These are phyloP conservation scores for Spongiforma sp. DNA, from an alignment of 1,284 basidiomycete species.

Conservation along the genomic window DNA sequence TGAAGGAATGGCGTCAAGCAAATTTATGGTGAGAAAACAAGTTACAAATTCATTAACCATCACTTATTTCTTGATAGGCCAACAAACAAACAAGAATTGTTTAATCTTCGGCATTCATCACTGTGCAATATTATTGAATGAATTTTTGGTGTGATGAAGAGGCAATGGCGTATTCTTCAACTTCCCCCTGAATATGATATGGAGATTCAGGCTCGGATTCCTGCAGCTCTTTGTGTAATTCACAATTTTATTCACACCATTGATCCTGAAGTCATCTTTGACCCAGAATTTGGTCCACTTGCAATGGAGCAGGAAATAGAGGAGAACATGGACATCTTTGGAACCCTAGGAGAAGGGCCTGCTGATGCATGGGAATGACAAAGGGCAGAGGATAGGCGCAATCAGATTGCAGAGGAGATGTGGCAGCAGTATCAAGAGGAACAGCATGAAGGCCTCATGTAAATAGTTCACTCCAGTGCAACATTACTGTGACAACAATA, in stretches of 20 bases:
- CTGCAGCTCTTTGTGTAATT: conserved; percentile 35
- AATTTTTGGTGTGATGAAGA: conserved; percentile 50
- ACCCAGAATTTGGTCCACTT: too few relatives aligned
- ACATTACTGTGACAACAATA: too few relatives aligned
- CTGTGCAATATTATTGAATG: conserved; percentile 46
- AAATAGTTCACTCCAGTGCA: too few relatives aligned
- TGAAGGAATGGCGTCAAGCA: not conserved
- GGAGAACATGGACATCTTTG: not conserved
- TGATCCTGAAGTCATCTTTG: too few relatives aligned
- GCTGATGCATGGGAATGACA: not conserved
- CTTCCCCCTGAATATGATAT: conserved; percentile 33
- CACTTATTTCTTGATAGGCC: not conserved
- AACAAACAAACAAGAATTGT: conserved; percentile 41
- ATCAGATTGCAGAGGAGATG: conserved; percentile 21
- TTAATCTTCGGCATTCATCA: conserved; percentile 45
- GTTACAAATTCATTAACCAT: too few relatives aligned
- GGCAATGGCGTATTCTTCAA: conserved; percentile 34
- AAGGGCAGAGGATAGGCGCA: not conserved
- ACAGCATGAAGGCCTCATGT: too few relatives aligned
- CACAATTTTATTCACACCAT: conserved; percentile 43
- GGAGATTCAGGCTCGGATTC: conserved; percentile 37
- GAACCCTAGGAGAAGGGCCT: not conserved
- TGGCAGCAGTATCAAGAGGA: conserved; percentile 15
- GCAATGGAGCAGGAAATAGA: not conserved
- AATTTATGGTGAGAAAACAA: too few relatives aligned